A percentile compares a stretch with the other conserved stretches of the same genome.
Evolutionary conservation across 163 green algal genomes (phyloP).

Genomic region (Scenedesmus sp.): DNA sequence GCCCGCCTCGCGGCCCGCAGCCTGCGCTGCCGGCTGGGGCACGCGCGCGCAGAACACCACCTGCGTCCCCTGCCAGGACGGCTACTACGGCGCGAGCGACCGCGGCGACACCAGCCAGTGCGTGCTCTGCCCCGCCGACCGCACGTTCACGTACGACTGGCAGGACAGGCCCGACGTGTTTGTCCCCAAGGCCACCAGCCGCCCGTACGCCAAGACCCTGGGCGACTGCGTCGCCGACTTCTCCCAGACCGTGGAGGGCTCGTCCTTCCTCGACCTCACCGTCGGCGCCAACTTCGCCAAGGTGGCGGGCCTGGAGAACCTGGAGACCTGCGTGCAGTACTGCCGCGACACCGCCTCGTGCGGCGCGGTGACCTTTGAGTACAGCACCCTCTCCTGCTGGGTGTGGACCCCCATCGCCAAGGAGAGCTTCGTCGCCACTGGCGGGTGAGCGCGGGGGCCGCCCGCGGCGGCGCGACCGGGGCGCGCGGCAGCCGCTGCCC

Average conservation of each 20-base stretch:
- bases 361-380: not conserved
- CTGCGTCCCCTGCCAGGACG: not conserved
- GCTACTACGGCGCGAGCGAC: constrained; percentile 1
- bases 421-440: constrained; percentile 8
- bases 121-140: not conserved
- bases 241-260: not conserved
- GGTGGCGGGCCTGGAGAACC: not conserved
- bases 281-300: not conserved
- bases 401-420: not conserved
- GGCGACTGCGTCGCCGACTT: constrained; percentile 9
- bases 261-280: not conserved
- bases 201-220: not conserved
- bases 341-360: not conserved
- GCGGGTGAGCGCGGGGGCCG: constrained; percentile 1
- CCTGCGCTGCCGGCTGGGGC: no score
- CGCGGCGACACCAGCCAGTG: not conserved
- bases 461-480: no score
- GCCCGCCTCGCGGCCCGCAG: no score
- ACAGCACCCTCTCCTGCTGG: not conserved
- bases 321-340: not conserved
- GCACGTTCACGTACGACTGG: not conserved
- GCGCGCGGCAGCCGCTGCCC: not conserved
- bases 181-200: not conserved
- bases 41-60: not conserved
- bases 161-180: not conserved